Conservation (phyloP, 2,329 filamentous ascomycete genomes). For the Onygenales sp. region DNA sequence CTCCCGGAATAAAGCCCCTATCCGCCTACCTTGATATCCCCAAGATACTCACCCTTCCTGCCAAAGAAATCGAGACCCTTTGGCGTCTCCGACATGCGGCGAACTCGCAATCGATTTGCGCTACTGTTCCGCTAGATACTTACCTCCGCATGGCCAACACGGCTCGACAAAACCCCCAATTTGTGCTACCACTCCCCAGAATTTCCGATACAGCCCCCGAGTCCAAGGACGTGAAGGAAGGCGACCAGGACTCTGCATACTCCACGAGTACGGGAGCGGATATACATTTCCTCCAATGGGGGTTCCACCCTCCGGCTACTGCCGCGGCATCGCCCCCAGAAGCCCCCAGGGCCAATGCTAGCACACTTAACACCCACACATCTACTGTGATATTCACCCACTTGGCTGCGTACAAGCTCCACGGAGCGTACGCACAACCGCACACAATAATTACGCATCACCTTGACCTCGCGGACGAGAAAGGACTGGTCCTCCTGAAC, state of each 20-base stretch:
- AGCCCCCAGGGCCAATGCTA: conserved; percentile 13
- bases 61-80: conserved; percentile 73
- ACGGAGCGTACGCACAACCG: conserved; percentile 80
- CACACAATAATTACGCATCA: conserved; percentile 95
- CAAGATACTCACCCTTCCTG: conserved; percentile 63
- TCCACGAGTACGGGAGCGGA: conserved; percentile 49
- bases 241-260: conserved; percentile 17
- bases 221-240: conserved; percentile 12
- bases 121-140: conserved; percentile 63
- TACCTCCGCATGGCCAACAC: conserved; percentile 63
- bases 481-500: conserved; percentile 77
- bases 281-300: conserved; percentile 95
- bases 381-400: conserved; percentile 85
- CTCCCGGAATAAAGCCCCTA: conserved; percentile 52
- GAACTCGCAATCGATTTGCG: conserved; percentile 69
- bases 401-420: conserved; percentile 82
- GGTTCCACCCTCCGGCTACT: conserved; percentile 61
- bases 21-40: conserved; percentile 66
- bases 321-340: conserved; percentile 18
- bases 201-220: conserved; percentile 15
- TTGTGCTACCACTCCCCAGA: conserved; percentile 73
- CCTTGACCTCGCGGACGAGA: conserved; percentile 62
- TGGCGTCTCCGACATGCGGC: conserved; percentile 82
- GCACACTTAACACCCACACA: conserved; percentile 45
- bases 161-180: conserved; percentile 70